Conservation (phyloP, 139 green algal genomes). For the Tetradesmus obliquus region DNA sequence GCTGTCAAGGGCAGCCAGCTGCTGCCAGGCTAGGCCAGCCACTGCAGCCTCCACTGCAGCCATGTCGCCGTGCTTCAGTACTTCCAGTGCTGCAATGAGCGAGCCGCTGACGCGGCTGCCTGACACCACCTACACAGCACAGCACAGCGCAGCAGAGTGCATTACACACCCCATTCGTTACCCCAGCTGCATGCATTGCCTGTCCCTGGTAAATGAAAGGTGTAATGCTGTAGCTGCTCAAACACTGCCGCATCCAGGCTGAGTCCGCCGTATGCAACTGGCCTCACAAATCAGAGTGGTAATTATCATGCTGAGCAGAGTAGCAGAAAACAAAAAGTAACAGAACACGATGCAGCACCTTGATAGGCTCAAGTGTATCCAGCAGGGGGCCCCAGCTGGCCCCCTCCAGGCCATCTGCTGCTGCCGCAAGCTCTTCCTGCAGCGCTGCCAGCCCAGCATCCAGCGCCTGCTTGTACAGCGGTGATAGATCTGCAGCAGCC, state of each 20-base stretch:
- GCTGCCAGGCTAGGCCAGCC: constrained; percentile 21
- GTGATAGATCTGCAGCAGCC: neutral
- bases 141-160: neutral
- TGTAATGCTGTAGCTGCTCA: neutral
- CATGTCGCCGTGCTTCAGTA: constrained; percentile 28
- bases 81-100: constrained; percentile 35
- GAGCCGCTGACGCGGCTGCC: constrained; percentile 30
- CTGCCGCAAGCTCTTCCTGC: constrained; percentile 35
- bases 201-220: neutral
- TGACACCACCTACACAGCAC: neutral
- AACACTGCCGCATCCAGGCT: too few relatives aligned
- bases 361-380: constrained; percentile 30
- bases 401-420: neutral
- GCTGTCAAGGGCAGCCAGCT: constrained; percentile 10
- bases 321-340: neutral
- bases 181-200: neutral
- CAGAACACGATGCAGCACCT: neutral
- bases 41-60: constrained; percentile 21
- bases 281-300: too few relatives aligned
- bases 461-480: constrained; percentile 13
- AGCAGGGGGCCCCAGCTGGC: constrained; percentile 27
- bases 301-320: neutral
- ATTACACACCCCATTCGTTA: neutral
- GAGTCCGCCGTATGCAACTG: too few relatives aligned
- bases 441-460: constrained; percentile 26